Conservation (phyloP, 1,139 yeast species). For the Eremothecium gossypii region DNA sequence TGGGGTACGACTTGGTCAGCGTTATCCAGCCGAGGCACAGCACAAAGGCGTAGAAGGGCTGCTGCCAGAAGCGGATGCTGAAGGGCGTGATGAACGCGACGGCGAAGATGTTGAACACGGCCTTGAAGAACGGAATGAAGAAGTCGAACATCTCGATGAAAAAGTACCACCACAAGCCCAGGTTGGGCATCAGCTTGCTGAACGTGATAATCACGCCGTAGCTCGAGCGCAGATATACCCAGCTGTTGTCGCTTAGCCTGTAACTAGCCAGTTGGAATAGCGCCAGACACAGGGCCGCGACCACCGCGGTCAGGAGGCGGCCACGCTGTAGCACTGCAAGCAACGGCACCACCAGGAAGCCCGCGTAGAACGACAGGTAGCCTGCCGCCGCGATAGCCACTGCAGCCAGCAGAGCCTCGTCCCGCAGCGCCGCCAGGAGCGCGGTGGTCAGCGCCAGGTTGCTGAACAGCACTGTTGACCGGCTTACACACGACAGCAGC, state of each 20-base stretch:
- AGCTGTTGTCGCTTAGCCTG: conserved; percentile 34
- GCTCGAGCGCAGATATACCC: conserved; percentile 50
- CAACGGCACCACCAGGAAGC: conserved; percentile 50
- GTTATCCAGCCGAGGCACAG: conserved; percentile 57
- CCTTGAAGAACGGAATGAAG: conserved; percentile 73
- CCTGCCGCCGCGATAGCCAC: conserved; percentile 53
- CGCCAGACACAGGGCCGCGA: conserved; percentile 20
- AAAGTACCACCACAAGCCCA: conserved; percentile 98
- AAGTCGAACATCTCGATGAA: conserved; percentile 92
- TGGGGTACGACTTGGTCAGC: conserved; percentile 78
- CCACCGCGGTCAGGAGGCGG: conserved; percentile 7
- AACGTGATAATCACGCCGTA: conserved; percentile 55
- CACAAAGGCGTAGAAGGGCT: conserved; percentile 60
- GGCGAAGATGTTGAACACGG: conserved; percentile 75
- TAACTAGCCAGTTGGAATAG: conserved; percentile 37
- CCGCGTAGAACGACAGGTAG: conserved; percentile 55
- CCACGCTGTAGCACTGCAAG: conserved; percentile 27
- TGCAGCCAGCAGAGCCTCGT: conserved; percentile 39
- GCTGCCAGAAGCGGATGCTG: conserved; percentile 54
- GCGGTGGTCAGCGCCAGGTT: conserved; percentile 48
- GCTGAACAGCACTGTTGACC: conserved; percentile 56
- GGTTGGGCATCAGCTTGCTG: conserved; percentile 51
- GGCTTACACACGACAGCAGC: conserved; percentile 56
- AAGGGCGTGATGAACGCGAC: conserved; percentile 63
- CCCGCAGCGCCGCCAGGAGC: conserved; percentile 37